Percentiles rank a stretch among this genome's conserved stretches.
Conservation (phyloP, 805 yeast species). For the Nakazawaea wickerhamii region DNA sequence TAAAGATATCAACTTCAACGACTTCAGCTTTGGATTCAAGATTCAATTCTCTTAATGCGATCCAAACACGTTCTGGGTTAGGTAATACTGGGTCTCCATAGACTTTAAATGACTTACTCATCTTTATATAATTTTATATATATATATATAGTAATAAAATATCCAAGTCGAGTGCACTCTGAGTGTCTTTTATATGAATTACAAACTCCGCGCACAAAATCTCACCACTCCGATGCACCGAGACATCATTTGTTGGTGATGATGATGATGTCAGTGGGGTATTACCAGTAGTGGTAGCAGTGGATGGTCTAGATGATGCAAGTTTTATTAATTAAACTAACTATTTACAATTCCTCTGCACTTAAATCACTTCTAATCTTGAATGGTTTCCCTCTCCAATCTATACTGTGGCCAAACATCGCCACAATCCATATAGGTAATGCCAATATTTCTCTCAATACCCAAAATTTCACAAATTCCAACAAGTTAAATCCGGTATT, state of each 20-base stretch:
- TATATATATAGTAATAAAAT: too few relatives aligned
- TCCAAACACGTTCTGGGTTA: neutral
- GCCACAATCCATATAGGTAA: conserved; percentile 82
- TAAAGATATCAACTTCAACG: neutral
- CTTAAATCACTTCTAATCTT: conserved; percentile 66
- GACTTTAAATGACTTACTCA: neutral
- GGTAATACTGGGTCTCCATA: neutral
- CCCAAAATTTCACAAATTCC: conserved; percentile 46
- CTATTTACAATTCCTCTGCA: conserved; percentile 49
- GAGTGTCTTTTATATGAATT: too few relatives aligned
- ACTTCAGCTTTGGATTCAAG: neutral
- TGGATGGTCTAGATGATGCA: too few relatives aligned
- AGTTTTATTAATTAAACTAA: too few relatives aligned
- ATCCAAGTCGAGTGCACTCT: too few relatives aligned
- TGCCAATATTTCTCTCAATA: conserved; percentile 65
- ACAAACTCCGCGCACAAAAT: too few relatives aligned
- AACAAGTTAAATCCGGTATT: conserved; percentile 4
- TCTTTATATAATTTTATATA: too few relatives aligned
- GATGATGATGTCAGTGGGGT: too few relatives aligned
- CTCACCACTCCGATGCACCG: too few relatives aligned
- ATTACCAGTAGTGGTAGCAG: too few relatives aligned
- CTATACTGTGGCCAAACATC: conserved; percentile 68
- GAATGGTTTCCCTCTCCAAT: conserved; percentile 79
- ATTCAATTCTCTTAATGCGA: neutral
- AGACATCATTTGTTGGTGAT: too few relatives aligned